A percentile compares a stretch with the other conserved stretches of the same genome.
Evolutionary conservation across 2,329 filamentous ascomycete species (phyloP).

Genomic region (Karstenula rhodostoma): DNA sequence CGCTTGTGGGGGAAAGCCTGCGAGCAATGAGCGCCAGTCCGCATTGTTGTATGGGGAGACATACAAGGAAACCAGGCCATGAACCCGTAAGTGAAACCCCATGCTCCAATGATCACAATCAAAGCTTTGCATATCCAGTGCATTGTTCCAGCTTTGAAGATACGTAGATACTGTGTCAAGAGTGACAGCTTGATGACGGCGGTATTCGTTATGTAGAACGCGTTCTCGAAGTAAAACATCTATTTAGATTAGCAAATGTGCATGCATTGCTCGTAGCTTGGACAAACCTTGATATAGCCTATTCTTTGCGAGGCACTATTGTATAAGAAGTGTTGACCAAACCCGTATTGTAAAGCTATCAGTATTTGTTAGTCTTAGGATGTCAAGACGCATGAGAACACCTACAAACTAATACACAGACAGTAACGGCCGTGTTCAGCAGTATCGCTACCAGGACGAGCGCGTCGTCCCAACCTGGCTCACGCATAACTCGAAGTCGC

Average conservation of each 20-base stretch:
- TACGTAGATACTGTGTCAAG: conserved; percentile 48
- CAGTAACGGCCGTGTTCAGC: conserved; percentile 35
- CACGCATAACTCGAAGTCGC: conserved; percentile 36
- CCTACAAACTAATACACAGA: conserved; percentile 36
- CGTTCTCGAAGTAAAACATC: conserved; percentile 41
- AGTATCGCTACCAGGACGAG: conserved; percentile 38
- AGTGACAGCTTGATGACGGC: conserved; percentile 47
- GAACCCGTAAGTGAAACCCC: conserved; percentile 41
- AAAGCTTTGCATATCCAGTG: conserved; percentile 37
- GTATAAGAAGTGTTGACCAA: conserved; percentile 46
- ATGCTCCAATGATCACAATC: conserved; percentile 34
- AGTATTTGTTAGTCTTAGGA: conserved; percentile 15
- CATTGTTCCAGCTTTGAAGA: conserved; percentile 44
- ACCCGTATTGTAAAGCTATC: conserved; percentile 39
- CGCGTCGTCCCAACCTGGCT: conserved; percentile 48
- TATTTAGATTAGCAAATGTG: conserved; percentile 11
- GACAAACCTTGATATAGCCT: conserved; percentile 22
- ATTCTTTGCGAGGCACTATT: conserved; percentile 19
- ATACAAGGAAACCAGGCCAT: conserved; percentile 42
- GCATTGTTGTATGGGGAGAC: background rate
- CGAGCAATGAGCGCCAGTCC: background rate
- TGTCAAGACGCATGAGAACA: background rate
- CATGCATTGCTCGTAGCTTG: conserved; percentile 19
- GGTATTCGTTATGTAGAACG: conserved; percentile 40
- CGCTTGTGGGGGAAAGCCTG: conserved; percentile 32